Evolutionary conservation across 495 filamentous ascomycete species (phyloP).

Genomic region (Articulospora tetracladia): DNA sequence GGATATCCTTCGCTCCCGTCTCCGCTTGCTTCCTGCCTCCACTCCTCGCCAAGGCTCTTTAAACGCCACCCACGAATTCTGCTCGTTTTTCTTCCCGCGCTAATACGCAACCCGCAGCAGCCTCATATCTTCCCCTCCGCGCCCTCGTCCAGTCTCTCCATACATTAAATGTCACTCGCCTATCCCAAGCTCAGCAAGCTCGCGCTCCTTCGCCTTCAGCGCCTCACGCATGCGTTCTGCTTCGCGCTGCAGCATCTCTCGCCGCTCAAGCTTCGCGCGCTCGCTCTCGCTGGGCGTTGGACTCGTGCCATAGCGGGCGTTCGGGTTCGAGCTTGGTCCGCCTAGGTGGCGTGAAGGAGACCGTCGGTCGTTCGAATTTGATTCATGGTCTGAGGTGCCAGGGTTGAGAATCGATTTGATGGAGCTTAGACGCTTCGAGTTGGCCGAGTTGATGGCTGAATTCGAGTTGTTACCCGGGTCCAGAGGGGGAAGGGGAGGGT

Average conservation of each 20-base stretch:
- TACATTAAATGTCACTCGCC: constrained; percentile 1
- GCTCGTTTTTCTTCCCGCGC: not conserved
- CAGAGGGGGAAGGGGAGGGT: constrained; percentile 19
- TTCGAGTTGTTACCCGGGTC: not conserved
- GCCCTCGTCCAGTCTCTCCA: not conserved
- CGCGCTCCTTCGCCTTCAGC: constrained; percentile 71
- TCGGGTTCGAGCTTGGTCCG: constrained; percentile 4
- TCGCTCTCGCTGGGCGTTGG: constrained; percentile 45
- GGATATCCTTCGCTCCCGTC: too few species aligned
- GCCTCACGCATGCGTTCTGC: constrained; percentile 72
- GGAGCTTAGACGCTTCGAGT: constrained; percentile 62
- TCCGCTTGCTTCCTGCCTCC: too few species aligned
- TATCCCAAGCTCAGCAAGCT: constrained; percentile 59
- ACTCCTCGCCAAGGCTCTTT: too few species aligned
- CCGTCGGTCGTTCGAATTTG: not conserved
- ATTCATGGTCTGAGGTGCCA: constrained; percentile 17
- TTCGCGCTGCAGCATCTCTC: constrained; percentile 66
- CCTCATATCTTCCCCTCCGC: not conserved
- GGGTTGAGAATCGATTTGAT: constrained; percentile 81
- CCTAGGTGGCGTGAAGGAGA: constrained; percentile 13
- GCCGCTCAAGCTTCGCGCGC: constrained; percentile 53
- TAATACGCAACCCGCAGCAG: not conserved
- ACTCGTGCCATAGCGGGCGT: constrained; percentile 21
- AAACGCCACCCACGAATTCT: not conserved
- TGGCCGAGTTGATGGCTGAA: constrained; percentile 4